Evolutionary conservation across 2,329 filamentous ascomycete genomes (phyloP), one percentile per base, ranked within the genome.

Genomic region (Arthrobotrys sphaeroides): DNA sequence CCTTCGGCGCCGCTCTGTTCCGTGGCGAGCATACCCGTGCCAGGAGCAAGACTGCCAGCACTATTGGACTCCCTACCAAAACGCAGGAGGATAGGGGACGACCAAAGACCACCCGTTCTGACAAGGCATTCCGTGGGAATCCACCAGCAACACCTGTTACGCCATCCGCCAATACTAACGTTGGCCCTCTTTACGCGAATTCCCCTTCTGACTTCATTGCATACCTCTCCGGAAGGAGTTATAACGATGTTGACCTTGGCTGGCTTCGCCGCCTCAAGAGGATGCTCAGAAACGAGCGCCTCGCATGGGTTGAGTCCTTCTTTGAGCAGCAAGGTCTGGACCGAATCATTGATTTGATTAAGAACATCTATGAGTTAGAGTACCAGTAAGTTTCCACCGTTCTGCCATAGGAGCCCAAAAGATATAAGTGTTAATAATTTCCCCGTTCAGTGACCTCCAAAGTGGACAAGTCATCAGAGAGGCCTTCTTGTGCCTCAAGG

Each of bases 381-480:
- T 99, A 95, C 94, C 92, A 94, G 91, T 93, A 83, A 82, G 89
- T 84, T 51, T 0, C 24, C 36, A 20, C 13, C 38, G n/a, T 60
- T 5, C 12, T n/a, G 3, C 16, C 12, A 9, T 9, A 38, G 28
- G 18, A 10, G 81, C 84, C 66, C 84, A 78, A 26, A 38, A n/a
- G n/a, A n/a, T 2, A 31, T 77, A 75, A 76, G 78, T 66, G 75
- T 78, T 80, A 72, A 81, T 77, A 3, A 53, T 18, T 22, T 64
- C 73, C 78, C n/a, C n/a, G n/a, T n/a, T 93, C 92, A 80, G 95
- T 97, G 85, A 95, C 98, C 80, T 74, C 28, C 94, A 98, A 80
- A 95, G 98, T 83, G 95, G 98, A 81, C 90, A 90, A 7, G 86
- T 99, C 38, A 87, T 99, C 5, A 94, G 98, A 80, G 95, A 99